A percentile compares a stretch with the other conserved stretches of the same genome.
Evolutionary conservation across 768 basidiomycete species (phyloP).

Genomic region (Leccinum sublutescens): DNA sequence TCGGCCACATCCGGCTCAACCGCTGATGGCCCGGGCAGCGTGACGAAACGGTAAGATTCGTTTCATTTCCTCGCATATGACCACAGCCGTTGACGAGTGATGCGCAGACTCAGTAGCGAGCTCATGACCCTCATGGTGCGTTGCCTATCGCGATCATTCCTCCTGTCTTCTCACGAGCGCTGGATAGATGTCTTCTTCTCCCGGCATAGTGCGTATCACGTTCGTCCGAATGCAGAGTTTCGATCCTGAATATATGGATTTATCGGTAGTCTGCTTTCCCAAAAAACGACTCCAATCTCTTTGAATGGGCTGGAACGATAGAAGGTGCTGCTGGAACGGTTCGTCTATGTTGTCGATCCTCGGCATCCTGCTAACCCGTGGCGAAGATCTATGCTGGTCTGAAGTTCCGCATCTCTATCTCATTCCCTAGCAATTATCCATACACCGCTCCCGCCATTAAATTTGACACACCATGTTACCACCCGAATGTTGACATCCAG

Average conservation of each 20-base stretch:
- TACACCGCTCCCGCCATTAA: slow-evolving; percentile 83
- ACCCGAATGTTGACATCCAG: slow-evolving; percentile 84
- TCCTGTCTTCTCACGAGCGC: slow-evolving; percentile 6
- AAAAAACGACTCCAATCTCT: slow-evolving; percentile 80
- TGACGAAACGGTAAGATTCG: slow-evolving; percentile 73
- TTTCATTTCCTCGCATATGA: background rate
- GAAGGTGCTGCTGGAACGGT: slow-evolving; percentile 76
- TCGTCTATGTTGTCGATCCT: background rate
- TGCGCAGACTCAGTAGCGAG: slow-evolving; percentile 68
- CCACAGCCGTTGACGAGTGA: slow-evolving; percentile 3
- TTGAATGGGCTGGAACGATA: slow-evolving; percentile 89
- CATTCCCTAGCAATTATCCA: slow-evolving; percentile 86
- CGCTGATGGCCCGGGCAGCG: slow-evolving; percentile 67
- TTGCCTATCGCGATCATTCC: slow-evolving; percentile 17
- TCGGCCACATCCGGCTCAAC: slow-evolving; percentile 50
- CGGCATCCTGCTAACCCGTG: slow-evolving; percentile 4
- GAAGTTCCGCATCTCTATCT: slow-evolving; percentile 78
- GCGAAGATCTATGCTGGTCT: slow-evolving; percentile 73
- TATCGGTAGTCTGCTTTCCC: slow-evolving; percentile 78
- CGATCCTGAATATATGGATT: background rate
- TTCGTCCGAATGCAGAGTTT: background rate
- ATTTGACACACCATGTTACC: slow-evolving; percentile 88
- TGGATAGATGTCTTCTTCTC: slow-evolving; percentile 80
- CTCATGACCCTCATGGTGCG: slow-evolving; percentile 87
- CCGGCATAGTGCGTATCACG: slow-evolving; percentile 66